Conservation (phyloP, 1,284 basidiomycete genomes). For the Inonotus obliquus region DNA sequence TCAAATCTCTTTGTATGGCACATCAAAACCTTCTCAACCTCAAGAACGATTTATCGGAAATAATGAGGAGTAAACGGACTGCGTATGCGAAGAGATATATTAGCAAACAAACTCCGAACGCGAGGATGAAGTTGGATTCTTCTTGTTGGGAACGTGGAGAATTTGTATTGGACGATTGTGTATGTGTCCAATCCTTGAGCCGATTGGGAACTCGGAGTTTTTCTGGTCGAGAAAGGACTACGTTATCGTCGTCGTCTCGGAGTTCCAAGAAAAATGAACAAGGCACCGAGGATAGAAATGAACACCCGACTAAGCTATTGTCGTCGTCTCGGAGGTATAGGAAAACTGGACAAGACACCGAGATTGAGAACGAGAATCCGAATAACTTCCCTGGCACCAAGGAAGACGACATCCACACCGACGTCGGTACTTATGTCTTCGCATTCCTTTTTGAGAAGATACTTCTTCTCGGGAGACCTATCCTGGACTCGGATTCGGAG, state of each 20-base stretch:
- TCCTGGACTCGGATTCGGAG: too few relatives aligned
- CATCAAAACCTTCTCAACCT: background rate
- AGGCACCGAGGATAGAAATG: background rate
- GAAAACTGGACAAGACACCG: background rate
- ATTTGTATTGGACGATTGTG: conserved; percentile 9
- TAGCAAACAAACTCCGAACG: background rate
- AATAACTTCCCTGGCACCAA: background rate
- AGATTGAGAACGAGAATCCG: background rate
- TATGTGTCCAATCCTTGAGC: background rate
- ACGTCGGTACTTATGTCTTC: background rate
- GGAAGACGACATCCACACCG: background rate
- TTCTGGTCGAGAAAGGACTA: too few relatives aligned
- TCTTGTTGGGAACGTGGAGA: background rate
- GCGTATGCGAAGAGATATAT: background rate
- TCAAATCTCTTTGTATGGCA: conserved; percentile 7
- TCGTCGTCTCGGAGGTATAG: background rate
- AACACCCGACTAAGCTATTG: background rate
- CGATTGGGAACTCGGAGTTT: too few relatives aligned
- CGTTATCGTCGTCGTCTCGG: background rate
- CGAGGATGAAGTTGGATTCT: background rate
- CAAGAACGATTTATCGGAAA: conserved; percentile 10
- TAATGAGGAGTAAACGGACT: conserved; percentile 5
- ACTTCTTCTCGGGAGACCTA: conserved; percentile 7
- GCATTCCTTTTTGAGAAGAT: conserved; percentile 12
- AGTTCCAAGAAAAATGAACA: background rate